Percentiles rank a stretch among this genome's conserved stretches.
Conservation (phyloP, 805 yeast species). For the Candida corydali region DNA sequence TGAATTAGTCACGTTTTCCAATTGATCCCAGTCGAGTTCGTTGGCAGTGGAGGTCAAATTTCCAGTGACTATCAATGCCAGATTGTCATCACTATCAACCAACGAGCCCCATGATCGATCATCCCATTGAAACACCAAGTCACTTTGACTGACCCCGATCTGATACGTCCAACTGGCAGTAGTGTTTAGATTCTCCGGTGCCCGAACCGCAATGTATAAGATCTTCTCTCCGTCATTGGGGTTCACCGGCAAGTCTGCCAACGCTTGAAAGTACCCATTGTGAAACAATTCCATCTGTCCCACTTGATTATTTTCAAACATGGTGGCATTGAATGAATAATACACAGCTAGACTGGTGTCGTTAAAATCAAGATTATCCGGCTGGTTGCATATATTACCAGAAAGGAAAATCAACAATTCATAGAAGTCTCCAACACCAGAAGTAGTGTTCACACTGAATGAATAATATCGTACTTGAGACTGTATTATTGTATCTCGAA, state of each 20-base stretch:
- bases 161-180: constrained; percentile 55
- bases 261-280: constrained; percentile 37
- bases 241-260: constrained; percentile 28
- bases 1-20: constrained; percentile 23
- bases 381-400: constrained; percentile 46
- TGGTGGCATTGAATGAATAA: constrained; percentile 33
- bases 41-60: constrained; percentile 28
- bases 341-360: constrained; percentile 31
- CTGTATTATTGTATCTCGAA: constrained; percentile 29
- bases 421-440: constrained; percentile 43
- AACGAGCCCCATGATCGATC: constrained; percentile 48
- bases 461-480: constrained; percentile 39
- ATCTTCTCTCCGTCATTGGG: constrained; percentile 9
- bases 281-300: constrained; percentile 26
- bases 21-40: constrained; percentile 10
- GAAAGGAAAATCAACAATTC: constrained; percentile 47
- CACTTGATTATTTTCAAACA: constrained; percentile 25
- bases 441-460: constrained; percentile 40
- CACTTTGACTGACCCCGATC: constrained; percentile 61
- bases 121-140: constrained; percentile 70
- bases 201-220: constrained; percentile 37
- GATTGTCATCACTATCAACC: constrained; percentile 66
- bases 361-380: constrained; percentile 18
- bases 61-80: constrained; percentile 65
- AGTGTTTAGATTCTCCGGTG: constrained; percentile 35